phyloP scores from a whole-genome alignment of 805 yeast species.

The Teunomyces panamensis region DNA sequence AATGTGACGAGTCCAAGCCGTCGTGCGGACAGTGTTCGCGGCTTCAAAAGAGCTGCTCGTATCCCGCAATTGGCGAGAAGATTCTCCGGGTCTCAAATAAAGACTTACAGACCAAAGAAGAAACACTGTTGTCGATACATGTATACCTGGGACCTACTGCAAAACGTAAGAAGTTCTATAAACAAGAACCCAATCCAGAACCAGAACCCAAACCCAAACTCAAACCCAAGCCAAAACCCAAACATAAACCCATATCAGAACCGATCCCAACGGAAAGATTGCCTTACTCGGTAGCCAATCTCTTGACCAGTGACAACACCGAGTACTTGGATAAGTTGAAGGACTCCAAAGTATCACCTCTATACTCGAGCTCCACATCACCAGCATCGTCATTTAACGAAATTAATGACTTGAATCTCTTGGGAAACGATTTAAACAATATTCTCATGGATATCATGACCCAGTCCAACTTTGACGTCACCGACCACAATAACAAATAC shows the following conservation, averaged over 20 bases:
- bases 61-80: constrained; percentile 33
- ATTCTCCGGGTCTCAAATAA: constrained; percentile 27
- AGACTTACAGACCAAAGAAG: constrained; percentile 3
- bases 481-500: neutral
- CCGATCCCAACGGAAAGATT: neutral
- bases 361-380: neutral
- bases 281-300: neutral
- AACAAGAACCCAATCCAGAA: neutral
- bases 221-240: neutral
- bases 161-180: neutral
- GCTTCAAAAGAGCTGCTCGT: constrained; percentile 28
- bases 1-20: constrained; percentile 33
- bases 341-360: neutral
- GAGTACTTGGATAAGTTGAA: neutral
- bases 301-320: constrained; percentile 1
- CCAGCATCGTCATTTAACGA: constrained; percentile 8
- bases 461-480: constrained; percentile 19
- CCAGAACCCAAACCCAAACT: neutral
- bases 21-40: constrained; percentile 30
- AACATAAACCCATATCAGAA: no score
- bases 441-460: constrained; percentile 35
- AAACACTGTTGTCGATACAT: constrained; percentile 4
- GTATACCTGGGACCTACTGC: constrained; percentile 2
- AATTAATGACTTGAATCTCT: constrained; percentile 28
- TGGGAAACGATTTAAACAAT: constrained; percentile 38